Percentiles rank a stretch among this genome's conserved stretches.
Evolutionary conservation across 148 eudicot genomes (phyloP).

Genomic region (Silene latifolia): DNA sequence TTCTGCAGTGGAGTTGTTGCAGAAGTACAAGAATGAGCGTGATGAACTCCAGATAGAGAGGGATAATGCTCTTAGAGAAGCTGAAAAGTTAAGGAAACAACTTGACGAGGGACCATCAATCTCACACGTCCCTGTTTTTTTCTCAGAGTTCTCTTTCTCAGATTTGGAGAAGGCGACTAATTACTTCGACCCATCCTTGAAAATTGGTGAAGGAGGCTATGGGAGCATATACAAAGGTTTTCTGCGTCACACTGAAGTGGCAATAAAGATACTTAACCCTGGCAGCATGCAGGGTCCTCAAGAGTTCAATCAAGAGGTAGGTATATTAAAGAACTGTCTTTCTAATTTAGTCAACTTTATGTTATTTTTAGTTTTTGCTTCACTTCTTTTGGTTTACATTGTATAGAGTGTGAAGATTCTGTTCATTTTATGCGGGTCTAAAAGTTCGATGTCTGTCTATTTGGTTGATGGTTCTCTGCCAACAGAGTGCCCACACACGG

Average conservation of each 20-base stretch:
- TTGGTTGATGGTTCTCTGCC: not conserved
- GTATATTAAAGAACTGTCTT: not conserved
- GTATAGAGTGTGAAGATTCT: not conserved
- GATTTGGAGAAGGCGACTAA: slow-evolving; percentile 74
- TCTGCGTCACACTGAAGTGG: slow-evolving; percentile 72
- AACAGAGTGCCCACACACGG: not conserved
- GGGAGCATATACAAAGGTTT: slow-evolving; percentile 61
- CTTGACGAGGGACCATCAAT: slow-evolving; percentile 37
- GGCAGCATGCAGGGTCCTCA: slow-evolving; percentile 58
- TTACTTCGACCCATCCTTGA: slow-evolving; percentile 48
- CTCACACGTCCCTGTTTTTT: slow-evolving; percentile 38
- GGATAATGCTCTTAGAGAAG: slow-evolving; percentile 53
- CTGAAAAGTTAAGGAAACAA: slow-evolving; percentile 45
- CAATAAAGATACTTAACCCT: slow-evolving; percentile 61
- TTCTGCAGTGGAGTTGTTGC: slow-evolving; percentile 60
- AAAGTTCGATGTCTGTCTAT: not conserved
- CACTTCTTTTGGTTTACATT: not conserved
- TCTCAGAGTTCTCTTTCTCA: slow-evolving; percentile 50
- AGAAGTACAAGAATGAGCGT: slow-evolving; percentile 64
- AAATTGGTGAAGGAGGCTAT: slow-evolving; percentile 86
- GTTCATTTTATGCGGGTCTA: not conserved
- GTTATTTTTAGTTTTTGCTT: not conserved
- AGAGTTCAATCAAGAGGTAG: slow-evolving; percentile 87
- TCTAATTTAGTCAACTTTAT: not conserved
- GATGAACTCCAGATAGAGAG: slow-evolving; percentile 58